Base-by-base conservation (phyloP, 1,139 yeast species). In the Lipomyces yarrowii region DNA sequence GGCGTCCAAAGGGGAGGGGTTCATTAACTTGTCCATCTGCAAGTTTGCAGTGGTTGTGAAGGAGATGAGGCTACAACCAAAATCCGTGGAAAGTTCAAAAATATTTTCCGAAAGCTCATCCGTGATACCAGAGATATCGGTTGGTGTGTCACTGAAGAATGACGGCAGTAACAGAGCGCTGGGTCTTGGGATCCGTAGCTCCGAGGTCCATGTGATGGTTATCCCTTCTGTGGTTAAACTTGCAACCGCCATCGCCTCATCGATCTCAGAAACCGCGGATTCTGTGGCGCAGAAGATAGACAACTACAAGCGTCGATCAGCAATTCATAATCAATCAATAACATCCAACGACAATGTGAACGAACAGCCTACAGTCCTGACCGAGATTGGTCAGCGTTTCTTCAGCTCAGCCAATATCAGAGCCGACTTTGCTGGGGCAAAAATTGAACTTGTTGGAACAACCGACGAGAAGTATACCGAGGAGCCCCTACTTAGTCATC, bases 381-480 rank as follows among this genome's bases (percentile, higher is more conserved):
- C 30, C 7, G 23, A 52, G 13, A 32, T 32, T 18, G 21, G 18
- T 56, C 59, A 15, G 21, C n/a, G 21, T 5, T 48, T 52, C n/a
- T 64, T 65, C 57, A 62, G 59, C 8, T 59, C 63, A 1, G 61
- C 68, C 32, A 60, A 33, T 33, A 23, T 65, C 46, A 62, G 42
- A 30, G 60, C 63, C 11, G 63, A 62, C 6, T 67, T 67, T 55
- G 64, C 69, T n/a, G 69, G 69, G 39, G 63, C 69, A 5, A 62
- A 60, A 7, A 62, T 67, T 13, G 61, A 62, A 13, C 59, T 67
- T 10, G 63, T 57, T 46, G 69, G 69, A 11, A 35, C 30, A 23
- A 65, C 69, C 18, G 63, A 63, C n/a, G 62, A 52, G 23, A 67
- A 67, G 30, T 67, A 67, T 52, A 39, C 60, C 13, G 69, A 67